Conservation (phyloP, 768 basidiomycete species). For the Lactifluus pinguis region DNA sequence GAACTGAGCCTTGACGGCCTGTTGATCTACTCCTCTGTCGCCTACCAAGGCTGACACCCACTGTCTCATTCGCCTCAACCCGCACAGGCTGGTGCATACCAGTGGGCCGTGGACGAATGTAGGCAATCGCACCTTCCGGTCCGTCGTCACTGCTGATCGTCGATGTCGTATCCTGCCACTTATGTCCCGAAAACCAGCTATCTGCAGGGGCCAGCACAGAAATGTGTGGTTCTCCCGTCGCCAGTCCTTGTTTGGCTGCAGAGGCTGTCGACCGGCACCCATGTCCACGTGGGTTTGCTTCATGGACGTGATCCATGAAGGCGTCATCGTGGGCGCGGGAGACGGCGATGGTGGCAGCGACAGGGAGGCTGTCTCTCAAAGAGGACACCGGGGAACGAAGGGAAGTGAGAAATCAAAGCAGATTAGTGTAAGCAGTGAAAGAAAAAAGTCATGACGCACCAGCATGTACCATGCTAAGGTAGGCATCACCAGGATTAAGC, state of each 20-base stretch:
- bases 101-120: not conserved
- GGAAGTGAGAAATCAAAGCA: too few relatives aligned
- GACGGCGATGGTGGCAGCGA: conserved; percentile 11
- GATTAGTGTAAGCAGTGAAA: too few relatives aligned
- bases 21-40: conserved; percentile 32
- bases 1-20: conserved; percentile 70
- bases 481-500: too few relatives aligned
- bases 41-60: conserved; percentile 20
- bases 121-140: conserved; percentile 36
- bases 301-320: conserved; percentile 3
- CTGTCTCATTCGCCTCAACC: conserved; percentile 14
- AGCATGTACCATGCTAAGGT: too few relatives aligned
- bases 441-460: too few relatives aligned
- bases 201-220: conserved; percentile 21
- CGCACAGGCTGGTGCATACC: not conserved
- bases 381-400: too few relatives aligned
- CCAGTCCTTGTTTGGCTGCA: conserved; percentile 17
- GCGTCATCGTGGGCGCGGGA: not conserved
- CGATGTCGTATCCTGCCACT: conserved; percentile 28
- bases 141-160: conserved; percentile 51
- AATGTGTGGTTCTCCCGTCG: not conserved
- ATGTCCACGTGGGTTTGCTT: conserved; percentile 2
- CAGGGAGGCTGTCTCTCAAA: too few relatives aligned
- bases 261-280: not conserved
- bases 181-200: conserved; percentile 19